Evolutionary conservation across 2,329 filamentous ascomycete species (phyloP).

Genomic region (Ophiocordyceps camponoti-floridani): DNA sequence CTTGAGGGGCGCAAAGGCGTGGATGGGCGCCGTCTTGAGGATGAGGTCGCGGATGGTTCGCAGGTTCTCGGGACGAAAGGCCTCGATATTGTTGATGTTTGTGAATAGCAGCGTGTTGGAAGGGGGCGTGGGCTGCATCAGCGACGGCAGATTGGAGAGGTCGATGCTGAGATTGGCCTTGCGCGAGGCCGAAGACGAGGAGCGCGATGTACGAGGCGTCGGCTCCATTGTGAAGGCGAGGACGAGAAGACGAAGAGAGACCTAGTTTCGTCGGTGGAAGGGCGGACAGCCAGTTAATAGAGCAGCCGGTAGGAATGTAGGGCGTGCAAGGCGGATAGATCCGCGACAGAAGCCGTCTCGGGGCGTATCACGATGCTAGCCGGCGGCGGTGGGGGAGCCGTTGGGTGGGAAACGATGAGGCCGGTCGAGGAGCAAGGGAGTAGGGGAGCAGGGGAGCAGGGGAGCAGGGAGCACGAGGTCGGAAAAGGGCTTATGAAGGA

Average conservation of each 20-base stretch:
- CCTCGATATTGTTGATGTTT: constrained; percentile 53
- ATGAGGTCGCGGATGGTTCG: constrained; percentile 57
- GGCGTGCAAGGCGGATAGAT: background rate
- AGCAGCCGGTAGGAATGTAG: background rate
- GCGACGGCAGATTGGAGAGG: constrained; percentile 51
- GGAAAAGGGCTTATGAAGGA: background rate
- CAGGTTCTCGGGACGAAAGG: constrained; percentile 60
- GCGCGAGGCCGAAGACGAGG: constrained; percentile 26
- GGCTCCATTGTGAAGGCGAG: constrained; percentile 13
- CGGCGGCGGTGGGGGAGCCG: background rate
- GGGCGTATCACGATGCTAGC: background rate
- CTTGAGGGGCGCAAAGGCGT: constrained; percentile 65
- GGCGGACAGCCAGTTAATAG: background rate
- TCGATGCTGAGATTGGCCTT: constrained; percentile 47
- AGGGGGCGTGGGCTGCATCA: constrained; percentile 53
- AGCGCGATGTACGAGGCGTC: constrained; percentile 19
- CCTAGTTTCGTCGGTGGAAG: background rate
- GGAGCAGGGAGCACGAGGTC: background rate
- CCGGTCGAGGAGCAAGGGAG: background rate
- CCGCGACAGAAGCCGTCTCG: background rate
- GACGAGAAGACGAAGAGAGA: constrained; percentile 3
- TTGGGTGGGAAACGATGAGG: background rate
- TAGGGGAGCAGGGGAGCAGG: too few relatives aligned
- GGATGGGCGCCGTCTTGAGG: constrained; percentile 48
- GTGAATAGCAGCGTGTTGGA: constrained; percentile 77